Conservation (phyloP, 805 yeast species). For the Pichia cephalocereana region DNA sequence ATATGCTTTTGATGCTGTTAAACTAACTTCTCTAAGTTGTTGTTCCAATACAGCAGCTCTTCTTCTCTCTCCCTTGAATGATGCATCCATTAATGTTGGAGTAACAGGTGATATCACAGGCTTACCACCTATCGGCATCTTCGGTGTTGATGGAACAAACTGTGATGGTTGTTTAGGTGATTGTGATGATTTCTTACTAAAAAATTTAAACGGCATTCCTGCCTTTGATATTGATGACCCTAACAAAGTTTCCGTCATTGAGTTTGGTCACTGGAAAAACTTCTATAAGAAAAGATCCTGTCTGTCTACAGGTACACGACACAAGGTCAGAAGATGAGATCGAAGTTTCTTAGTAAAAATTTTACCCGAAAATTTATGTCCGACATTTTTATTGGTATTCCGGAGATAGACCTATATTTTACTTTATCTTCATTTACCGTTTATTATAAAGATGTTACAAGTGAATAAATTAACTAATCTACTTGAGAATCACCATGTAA, state of each 20-base stretch:
- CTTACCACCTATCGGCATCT: neutral
- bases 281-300: too few species aligned
- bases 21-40: conserved; percentile 18
- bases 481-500: neutral
- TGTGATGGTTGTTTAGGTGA: neutral
- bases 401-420: too few species aligned
- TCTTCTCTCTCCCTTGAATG: conserved; percentile 17
- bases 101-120: conserved; percentile 7
- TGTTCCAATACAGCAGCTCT: conserved; percentile 14
- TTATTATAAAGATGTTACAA: too few species aligned
- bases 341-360: too few species aligned
- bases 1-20: conserved; percentile 20
- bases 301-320: too few species aligned
- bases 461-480: too few species aligned
- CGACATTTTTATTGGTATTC: too few species aligned
- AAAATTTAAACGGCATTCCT: conserved; percentile 2
- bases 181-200: neutral
- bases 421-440: too few species aligned
- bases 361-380: too few species aligned
- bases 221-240: neutral
- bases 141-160: conserved; percentile 8
- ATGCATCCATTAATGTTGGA: conserved; percentile 15
- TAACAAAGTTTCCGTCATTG: neutral
- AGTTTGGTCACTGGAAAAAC: too few species aligned
- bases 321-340: too few species aligned